phyloP scores from a whole-genome alignment of 768 basidiomycete species.

The Amylocystis lapponica region DNA sequence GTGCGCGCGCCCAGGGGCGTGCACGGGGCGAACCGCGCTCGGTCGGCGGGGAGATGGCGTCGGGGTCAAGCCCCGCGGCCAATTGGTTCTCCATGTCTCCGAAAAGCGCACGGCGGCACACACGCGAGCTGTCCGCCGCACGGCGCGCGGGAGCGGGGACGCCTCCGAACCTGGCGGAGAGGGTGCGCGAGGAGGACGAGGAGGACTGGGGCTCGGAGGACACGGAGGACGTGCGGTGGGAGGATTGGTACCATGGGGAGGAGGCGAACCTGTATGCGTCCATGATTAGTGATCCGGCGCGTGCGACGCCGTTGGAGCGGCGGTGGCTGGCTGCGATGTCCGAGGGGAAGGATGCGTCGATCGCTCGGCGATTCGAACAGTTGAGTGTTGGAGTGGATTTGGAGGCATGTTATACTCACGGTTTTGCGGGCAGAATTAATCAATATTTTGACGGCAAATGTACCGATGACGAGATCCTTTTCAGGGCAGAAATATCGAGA shows the following conservation, averaged over 20 bases:
- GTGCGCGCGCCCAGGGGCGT: conserved; percentile 15
- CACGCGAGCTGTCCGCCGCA: conserved; percentile 35
- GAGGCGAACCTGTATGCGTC: conserved; percentile 43
- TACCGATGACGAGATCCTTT: conserved; percentile 92
- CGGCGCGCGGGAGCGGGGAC: conserved; percentile 25
- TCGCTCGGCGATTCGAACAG: conserved; percentile 75
- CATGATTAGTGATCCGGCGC: conserved; percentile 78
- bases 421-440: conserved; percentile 56
- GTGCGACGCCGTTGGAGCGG: conserved; percentile 72
- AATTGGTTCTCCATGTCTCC: conserved; percentile 53
- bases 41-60: conserved; percentile 6
- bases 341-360: conserved; percentile 64
- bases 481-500: conserved; percentile 76
- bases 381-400: conserved; percentile 30
- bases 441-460: conserved; percentile 92
- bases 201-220: conserved; percentile 21
- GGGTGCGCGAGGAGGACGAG: conserved; percentile 20
- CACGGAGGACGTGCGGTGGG: conserved; percentile 27
- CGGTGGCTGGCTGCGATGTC: conserved; percentile 91
- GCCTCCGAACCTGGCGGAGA: conserved; percentile 12
- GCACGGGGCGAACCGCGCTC: conserved; percentile 17
- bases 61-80: conserved; percentile 18
- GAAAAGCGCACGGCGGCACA: conserved; percentile 40
- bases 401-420: too few relatives aligned
- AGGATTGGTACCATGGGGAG: conserved; percentile 39